phyloP scores from a whole-genome alignment of 257 asterid species.

The Henckelia pumila region DNA sequence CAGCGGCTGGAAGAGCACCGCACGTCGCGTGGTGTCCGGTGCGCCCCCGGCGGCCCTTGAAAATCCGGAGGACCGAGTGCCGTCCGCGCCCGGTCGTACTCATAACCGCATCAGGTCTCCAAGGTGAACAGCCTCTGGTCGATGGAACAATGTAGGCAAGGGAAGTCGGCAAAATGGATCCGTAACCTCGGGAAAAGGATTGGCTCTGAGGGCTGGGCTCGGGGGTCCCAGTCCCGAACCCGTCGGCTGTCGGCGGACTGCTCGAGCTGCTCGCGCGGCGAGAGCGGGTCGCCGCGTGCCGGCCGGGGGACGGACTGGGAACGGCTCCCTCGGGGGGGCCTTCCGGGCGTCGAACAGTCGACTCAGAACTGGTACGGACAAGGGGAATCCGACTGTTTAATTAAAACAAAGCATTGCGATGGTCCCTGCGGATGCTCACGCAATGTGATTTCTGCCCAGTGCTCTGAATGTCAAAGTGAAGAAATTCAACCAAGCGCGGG shows the following conservation, averaged over 20 bases:
- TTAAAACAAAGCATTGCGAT: conserved; percentile 44
- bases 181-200: too few relatives aligned
- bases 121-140: too few relatives aligned
- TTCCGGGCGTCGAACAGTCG: too few relatives aligned
- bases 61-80: conserved; percentile 44
- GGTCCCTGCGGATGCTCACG: conserved; percentile 40
- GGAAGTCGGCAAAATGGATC: too few relatives aligned
- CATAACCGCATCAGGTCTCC: background rate
- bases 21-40: conserved; percentile 46
- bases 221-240: too few relatives aligned
- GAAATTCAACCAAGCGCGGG: conserved; percentile 17
- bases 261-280: too few relatives aligned
- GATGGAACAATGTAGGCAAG: too few relatives aligned
- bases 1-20: conserved; percentile 40
- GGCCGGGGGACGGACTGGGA: too few relatives aligned
- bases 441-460: conserved; percentile 43
- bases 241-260: too few relatives aligned
- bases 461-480: conserved; percentile 33
- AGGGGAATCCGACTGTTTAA: conserved; percentile 34
- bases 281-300: too few relatives aligned
- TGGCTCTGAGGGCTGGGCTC: too few relatives aligned
- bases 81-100: conserved; percentile 32
- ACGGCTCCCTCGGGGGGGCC: too few relatives aligned
- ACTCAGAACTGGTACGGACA: conserved; percentile 8
- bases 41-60: conserved; percentile 47